Evolutionary conservation across 179 eudicot genomes (phyloP).

Genomic region (Pouteria campechiana): DNA sequence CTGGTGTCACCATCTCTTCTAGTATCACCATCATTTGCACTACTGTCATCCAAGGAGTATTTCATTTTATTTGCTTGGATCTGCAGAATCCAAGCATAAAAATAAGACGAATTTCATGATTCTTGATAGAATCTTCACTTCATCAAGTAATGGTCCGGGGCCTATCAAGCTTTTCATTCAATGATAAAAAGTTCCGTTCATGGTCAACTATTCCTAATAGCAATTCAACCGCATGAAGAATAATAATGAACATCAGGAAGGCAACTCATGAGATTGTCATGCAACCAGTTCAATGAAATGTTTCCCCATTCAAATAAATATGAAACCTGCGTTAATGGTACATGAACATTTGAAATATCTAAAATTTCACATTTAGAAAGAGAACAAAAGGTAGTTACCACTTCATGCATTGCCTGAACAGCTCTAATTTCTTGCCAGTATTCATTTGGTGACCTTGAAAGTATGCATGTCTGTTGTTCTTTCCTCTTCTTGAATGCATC

Average conservation of each 20-base stretch:
- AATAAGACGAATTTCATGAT: too few species aligned
- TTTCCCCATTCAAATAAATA: too few species aligned
- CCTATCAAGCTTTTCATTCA: too few species aligned
- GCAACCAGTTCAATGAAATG: too few species aligned
- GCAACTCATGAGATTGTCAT: too few species aligned
- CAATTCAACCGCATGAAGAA: too few species aligned
- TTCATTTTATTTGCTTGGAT: slow-evolving; percentile 14
- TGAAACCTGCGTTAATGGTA: neutral
- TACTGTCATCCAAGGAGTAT: too few species aligned
- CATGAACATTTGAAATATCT: neutral
- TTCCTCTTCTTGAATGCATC: slow-evolving; percentile 27
- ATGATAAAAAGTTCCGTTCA: too few species aligned
- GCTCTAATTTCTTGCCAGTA: slow-evolving; percentile 54
- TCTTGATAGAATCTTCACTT: too few species aligned
- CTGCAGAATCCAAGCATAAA: slow-evolving; percentile 14
- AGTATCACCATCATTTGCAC: slow-evolving; percentile 9
- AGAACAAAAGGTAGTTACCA: slow-evolving; percentile 20
- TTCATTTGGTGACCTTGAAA: slow-evolving; percentile 37
- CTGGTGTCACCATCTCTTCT: slow-evolving; percentile 9
- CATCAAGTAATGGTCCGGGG: too few species aligned
- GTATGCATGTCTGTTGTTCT: slow-evolving; percentile 25
- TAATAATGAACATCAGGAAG: too few species aligned
- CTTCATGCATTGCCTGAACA: slow-evolving; percentile 42
- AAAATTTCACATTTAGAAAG: neutral
- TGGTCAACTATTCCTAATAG: too few species aligned